Conservation (phyloP, 805 yeast species). For the Ogataea wickerhamii region DNA sequence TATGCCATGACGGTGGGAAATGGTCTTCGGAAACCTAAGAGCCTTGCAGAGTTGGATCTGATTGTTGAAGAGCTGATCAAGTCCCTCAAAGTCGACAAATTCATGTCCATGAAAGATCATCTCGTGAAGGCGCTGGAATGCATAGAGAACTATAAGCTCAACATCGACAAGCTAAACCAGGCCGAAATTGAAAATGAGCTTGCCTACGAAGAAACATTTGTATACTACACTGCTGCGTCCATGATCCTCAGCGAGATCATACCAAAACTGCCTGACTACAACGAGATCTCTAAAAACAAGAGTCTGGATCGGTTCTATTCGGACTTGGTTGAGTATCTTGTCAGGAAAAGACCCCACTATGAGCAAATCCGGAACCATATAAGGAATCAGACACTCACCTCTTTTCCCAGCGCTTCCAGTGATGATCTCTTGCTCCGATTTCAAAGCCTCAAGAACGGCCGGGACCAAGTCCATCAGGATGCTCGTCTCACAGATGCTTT, state of each 20-base stretch:
- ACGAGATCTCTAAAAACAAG: constrained; percentile 6
- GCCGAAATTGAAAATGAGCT: constrained; percentile 1
- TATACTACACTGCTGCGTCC: constrained; percentile 28
- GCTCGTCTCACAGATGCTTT: not conserved
- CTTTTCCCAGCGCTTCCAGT: not conserved
- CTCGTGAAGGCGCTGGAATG: constrained; percentile 27
- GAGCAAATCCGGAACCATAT: constrained; percentile 14
- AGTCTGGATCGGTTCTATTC: constrained; percentile 17
- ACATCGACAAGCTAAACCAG: constrained; percentile 4
- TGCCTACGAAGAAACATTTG: constrained; percentile 23
- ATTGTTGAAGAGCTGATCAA: constrained; percentile 17
- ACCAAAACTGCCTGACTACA: constrained; percentile 21
- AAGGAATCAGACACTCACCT: constrained; percentile 3
- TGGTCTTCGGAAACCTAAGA: constrained; percentile 5
- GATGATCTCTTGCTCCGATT: constrained; percentile 19
- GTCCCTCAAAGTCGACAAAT: constrained; percentile 7
- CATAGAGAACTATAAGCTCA: constrained; percentile 21
- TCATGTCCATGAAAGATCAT: constrained; percentile 15
- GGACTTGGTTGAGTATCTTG: constrained; percentile 18
- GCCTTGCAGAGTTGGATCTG: constrained; percentile 12
- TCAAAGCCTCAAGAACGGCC: constrained; percentile 19
- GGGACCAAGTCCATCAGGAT: not conserved
- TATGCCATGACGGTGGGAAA: constrained; percentile 16
- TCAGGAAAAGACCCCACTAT: constrained; percentile 14
- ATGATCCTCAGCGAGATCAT: constrained; percentile 25